These are phyloP conservation scores for Hordeum vulgare DNA, from an alignment of 176 grass and related monocot genomes.

Conservation along the genomic window MorexV3_pseudomolecules_assembly NC_058518.1:181161653-181162152, in stretches of 20 bases:
- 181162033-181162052: neutral
- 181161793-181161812: slow-evolving; percentile 93
- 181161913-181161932: neutral
- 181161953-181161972: neutral
- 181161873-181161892: slow-evolving; percentile 5
- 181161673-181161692: slow-evolving; percentile 9
- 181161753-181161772: slow-evolving; percentile 95
- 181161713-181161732: slow-evolving; percentile 97
- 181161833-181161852: slow-evolving; percentile 79
- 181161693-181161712: slow-evolving; percentile 97
- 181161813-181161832: slow-evolving; percentile 93
- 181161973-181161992: neutral
- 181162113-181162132: no score
- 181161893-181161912: neutral
- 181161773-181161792: slow-evolving; percentile 76
- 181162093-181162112: no score
- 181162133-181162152: no score
- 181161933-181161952: neutral
- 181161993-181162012: neutral
- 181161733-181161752: slow-evolving; percentile 99
- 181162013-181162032: neutral
- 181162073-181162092: no score
- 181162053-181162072: no score
- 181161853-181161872: slow-evolving; percentile 8
- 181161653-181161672: neutral